Evolutionary conservation across 306 rosid genomes (phyloP), one percentile per base, ranked within the genome.

Genomic region (Fagus crenata): DNA sequence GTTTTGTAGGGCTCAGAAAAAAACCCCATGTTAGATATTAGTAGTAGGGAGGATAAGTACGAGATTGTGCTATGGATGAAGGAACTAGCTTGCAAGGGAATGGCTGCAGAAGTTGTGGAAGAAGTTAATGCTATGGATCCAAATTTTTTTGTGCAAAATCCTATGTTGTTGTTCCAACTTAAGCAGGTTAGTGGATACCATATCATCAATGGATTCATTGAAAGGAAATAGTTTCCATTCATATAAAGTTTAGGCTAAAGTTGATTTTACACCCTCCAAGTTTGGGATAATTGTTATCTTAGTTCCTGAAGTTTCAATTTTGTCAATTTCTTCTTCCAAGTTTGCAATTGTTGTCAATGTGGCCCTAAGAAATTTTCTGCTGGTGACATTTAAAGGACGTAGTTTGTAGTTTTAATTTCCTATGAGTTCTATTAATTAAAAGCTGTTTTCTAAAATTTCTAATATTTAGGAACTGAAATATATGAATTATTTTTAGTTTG

Each of bases 41-140:
- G 83, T 69, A 85, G 74, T 41, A 73, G 77, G 87, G 90, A 87
- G 80, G 92, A 87, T 80, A 96, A 86, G 77, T 96, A 86, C 70
- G 98, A 92, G 89, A 83, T 92, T 78, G 77, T 96, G 71, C 82
- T 92, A 82, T 97, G 90, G 82, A 80, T 96, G 93, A 92, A 93
- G 86, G 99, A 91, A 53, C 85, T 96, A 77, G 92, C 99, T 63
- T 77, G 91, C 84, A 91, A 80, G 81, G 97, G 99, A 75, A 84
- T 96, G 93, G 93, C 99, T 79, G 88, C 93, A 13, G 97, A 96
- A 89, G 97, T 91, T 72, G 93, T 96, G 56, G 93, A 91, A 71
- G 96, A 87, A 85, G 93, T 91, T 77, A 87, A 85, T 74, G 81
- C 86, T 55, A 63, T 96, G 53, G 99, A 91, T 83, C 89, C 93